Percentiles rank a stretch among this genome's conserved stretches.
Conservation (phyloP, 164 flowering plant genomes). For the Platanus orientalis region DNA sequence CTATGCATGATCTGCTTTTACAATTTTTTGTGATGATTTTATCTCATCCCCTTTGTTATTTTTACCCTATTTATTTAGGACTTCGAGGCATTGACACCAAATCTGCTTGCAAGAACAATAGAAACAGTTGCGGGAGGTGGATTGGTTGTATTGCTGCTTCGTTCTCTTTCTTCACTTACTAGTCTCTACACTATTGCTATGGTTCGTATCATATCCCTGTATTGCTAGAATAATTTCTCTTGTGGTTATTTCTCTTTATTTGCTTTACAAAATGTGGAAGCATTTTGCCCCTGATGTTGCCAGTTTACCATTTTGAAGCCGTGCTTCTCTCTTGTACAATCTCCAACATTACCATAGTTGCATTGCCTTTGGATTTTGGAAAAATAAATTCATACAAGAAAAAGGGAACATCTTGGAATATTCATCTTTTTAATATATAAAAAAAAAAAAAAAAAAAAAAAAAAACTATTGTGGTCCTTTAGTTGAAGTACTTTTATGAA, state of each 20-base stretch:
- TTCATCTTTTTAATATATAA: no score
- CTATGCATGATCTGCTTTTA: neutral
- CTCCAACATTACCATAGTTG: no score
- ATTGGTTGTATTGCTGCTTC: slow-evolving; percentile 71
- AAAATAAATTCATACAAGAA: no score
- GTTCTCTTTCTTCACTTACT: slow-evolving; percentile 73
- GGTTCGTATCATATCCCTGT: slow-evolving; percentile 39
- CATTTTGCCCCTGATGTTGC: no score
- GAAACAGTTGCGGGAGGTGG: slow-evolving; percentile 99
- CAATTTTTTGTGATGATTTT: neutral
- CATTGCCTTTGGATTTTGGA: no score
- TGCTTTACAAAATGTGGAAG: neutral
- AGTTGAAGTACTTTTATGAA: no score
- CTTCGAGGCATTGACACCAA: slow-evolving; percentile 97
- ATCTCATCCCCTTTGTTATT: neutral
- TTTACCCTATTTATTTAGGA: slow-evolving; percentile 39
- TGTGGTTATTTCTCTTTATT: neutral
- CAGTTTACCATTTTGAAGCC: no score
- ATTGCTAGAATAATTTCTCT: neutral
- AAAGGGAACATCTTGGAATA: no score
- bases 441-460: no score
- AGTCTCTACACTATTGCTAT: slow-evolving; percentile 97
- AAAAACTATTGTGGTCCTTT: no score
- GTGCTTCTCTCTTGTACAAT: no score
- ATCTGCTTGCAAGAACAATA: slow-evolving; percentile 90